A percentile compares a stretch with the other conserved stretches of the same genome.
Evolutionary conservation across 768 basidiomycete species (phyloP).

Genomic region (Pleurotus ostreatus): DNA sequence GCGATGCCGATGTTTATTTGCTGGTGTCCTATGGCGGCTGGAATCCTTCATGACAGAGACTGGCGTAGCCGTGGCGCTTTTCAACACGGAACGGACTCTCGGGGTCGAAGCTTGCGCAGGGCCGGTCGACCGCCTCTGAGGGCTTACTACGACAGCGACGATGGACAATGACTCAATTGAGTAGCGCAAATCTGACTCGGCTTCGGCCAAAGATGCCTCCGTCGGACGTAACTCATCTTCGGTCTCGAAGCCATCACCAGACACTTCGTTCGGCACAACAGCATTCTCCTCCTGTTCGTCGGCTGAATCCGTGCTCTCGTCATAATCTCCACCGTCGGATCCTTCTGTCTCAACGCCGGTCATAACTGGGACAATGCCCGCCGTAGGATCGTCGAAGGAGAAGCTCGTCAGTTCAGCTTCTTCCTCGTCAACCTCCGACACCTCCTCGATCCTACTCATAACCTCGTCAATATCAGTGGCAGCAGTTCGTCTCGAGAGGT

Average conservation of each 20-base stretch:
- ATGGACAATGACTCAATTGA: slow-evolving; percentile 5
- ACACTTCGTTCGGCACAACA: slow-evolving; percentile 25
- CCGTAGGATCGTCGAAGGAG: slow-evolving; percentile 61
- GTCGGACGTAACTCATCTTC: slow-evolving; percentile 8
- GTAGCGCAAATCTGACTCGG: slow-evolving; percentile 6
- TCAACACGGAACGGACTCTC: slow-evolving; percentile 39
- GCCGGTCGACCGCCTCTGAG: slow-evolving; percentile 9
- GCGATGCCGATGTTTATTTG: slow-evolving; percentile 60
- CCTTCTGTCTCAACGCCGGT: slow-evolving; percentile 41
- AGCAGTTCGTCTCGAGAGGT: slow-evolving; percentile 13
- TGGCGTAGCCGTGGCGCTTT: slow-evolving; percentile 46
- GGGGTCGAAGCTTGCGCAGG: slow-evolving; percentile 23
- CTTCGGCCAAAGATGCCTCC: slow-evolving; percentile 6
- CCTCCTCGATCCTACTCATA: slow-evolving; percentile 49
- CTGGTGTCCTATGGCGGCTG: slow-evolving; percentile 53
- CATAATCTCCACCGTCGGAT: slow-evolving; percentile 26
- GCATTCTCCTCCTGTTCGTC: slow-evolving; percentile 34
- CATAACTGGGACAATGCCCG: slow-evolving; percentile 48
- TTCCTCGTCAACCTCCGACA: slow-evolving; percentile 54
- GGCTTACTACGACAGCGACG: slow-evolving; percentile 4
- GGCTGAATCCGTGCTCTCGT: slow-evolving; percentile 49
- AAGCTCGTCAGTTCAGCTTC: slow-evolving; percentile 69
- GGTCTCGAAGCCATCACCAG: slow-evolving; percentile 30
- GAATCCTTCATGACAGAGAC: slow-evolving; percentile 56
- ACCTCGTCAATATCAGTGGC: slow-evolving; percentile 18